Evolutionary conservation across 192 early-diverging fungal genomes (phyloP), one percentile per base, ranked within the genome.

Genomic region (Phycomyces nitens): DNA sequence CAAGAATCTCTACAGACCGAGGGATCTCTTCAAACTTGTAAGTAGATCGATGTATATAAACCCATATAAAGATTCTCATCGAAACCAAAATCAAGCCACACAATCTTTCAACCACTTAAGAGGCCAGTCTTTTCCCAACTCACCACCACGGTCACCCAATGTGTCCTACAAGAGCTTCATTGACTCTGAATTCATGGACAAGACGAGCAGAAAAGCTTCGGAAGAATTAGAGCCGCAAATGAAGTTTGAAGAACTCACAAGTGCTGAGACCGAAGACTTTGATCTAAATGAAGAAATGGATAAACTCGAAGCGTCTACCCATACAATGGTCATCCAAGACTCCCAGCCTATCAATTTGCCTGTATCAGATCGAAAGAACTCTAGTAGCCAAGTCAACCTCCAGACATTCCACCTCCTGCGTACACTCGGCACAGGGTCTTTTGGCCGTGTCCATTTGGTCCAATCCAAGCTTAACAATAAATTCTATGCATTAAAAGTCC

Each of bases 401-500:
- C 39, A 64, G 9, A 55, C 53, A 20, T 64, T 64, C 15, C 23
- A 24, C 5, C 34, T 64, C 8, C 41, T 42, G 43, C 44, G 51
- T 22, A 64, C 62, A 14, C 51, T 64, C 24, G 95, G 95, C 22
- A 97, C 95, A 5, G 95, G 95, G 41, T 93, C 91, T 3, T 95
- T 97, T 82, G 95, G 95, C 43, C 87, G 95, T 16, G 95, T 97
- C 38, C 95, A 95, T 72, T 73, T 97, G 56, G 92, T 90, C 21
- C 83, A 85, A 61, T 84, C 89, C 38, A 82, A 83, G 58, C 61
- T 75, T 16, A 92, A 86, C 23, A 84, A 86, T 38, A 79, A 85
- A 59, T 93, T 86, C 78, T 94, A 93, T 67, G 92, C 94, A 7
- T 94, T 95, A 86, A 95, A 97, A 66, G 94, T 94, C 12, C 77